Percentiles rank a stretch among this genome's conserved stretches.
Evolutionary conservation across 192 early-diverging fungal genomes (phyloP).

Genomic region (Coemansia sp.): DNA sequence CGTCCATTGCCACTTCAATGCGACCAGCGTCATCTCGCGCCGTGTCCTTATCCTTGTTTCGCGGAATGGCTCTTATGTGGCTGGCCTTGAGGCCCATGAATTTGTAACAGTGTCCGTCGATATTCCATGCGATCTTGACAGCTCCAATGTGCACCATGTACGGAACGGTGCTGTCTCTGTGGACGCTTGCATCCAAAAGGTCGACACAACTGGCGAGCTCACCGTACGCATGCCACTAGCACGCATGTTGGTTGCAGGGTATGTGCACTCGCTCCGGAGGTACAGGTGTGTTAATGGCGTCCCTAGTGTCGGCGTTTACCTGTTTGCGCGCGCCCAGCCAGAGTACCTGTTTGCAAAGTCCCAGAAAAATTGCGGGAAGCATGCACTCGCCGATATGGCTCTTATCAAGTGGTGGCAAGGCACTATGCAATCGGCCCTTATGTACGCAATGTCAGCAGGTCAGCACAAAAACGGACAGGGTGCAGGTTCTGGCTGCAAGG

Average conservation of each 20-base stretch:
- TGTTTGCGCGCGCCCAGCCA: constrained; percentile 85
- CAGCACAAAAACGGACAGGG: background rate
- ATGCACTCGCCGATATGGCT: constrained; percentile 59
- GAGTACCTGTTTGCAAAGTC: constrained; percentile 82
- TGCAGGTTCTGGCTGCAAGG: too few species aligned
- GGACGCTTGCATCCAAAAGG: constrained; percentile 46
- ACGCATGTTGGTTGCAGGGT: constrained; percentile 37
- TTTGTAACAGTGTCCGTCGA: constrained; percentile 31
- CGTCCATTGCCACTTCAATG: constrained; percentile 22
- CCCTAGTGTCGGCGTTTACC: constrained; percentile 40
- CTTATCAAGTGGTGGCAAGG: constrained; percentile 80
- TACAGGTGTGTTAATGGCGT: constrained; percentile 19
- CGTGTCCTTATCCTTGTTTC: constrained; percentile 41
- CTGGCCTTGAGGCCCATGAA: constrained; percentile 45
- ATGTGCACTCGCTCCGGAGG: constrained; percentile 29
- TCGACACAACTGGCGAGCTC: constrained; percentile 46
- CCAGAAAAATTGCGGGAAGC: constrained; percentile 62
- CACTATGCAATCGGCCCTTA: constrained; percentile 31
- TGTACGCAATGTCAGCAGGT: constrained; percentile 12
- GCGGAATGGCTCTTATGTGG: constrained; percentile 27
- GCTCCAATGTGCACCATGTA: background rate
- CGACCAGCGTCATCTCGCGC: constrained; percentile 32
- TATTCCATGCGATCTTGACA: background rate
- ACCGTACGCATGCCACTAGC: constrained; percentile 24
- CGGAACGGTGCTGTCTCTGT: constrained; percentile 10